These are phyloP conservation scores for Tolypocladium endophyticum DNA, from an alignment of 2,329 filamentous ascomycete species.

Conservation along the genomic window DNA sequence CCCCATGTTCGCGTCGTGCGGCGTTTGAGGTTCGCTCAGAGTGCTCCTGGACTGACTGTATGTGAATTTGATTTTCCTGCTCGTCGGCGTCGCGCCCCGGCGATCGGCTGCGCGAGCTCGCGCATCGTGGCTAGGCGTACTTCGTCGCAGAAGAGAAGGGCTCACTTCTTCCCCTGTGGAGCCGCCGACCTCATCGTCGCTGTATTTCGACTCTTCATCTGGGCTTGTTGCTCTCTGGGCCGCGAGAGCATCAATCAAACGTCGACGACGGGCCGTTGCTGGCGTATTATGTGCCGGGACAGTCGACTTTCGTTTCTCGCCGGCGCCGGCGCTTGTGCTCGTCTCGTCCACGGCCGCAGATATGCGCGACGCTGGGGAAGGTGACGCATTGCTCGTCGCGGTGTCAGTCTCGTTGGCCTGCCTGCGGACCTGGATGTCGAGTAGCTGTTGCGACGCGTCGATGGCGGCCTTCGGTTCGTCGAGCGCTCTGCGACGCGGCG, in stretches of 20 bases:
- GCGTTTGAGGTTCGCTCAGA: slow-evolving; percentile 14
- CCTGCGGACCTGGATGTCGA: background rate
- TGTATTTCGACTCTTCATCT: background rate
- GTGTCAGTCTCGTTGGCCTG: background rate
- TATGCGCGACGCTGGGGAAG: background rate
- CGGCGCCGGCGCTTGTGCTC: background rate
- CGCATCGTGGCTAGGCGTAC: slow-evolving; percentile 2
- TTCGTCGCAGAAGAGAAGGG: background rate
- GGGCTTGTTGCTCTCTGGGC: slow-evolving; percentile 2
- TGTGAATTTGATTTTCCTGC: slow-evolving; percentile 22
- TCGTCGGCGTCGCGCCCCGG: slow-evolving; percentile 14
- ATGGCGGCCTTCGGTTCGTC: background rate
- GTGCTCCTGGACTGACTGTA: slow-evolving; percentile 23
- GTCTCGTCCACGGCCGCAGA: background rate
- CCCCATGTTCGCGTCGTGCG: slow-evolving; percentile 10
- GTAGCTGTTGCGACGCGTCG: background rate
- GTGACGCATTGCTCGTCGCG: background rate
- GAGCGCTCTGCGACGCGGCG: background rate
- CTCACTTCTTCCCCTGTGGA: background rate
- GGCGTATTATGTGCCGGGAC: background rate
- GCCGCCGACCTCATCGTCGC: slow-evolving; percentile 1
- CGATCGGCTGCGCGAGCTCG: slow-evolving; percentile 13
- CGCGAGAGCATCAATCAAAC: slow-evolving; percentile 9
- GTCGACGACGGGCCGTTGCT: slow-evolving; percentile 2
- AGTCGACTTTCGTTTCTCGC: background rate